Percentiles rank a stretch among this genome's conserved stretches.
phyloP scores from a whole-genome alignment of 345 rosid genomes.

The Pistacia vera region DNA sequence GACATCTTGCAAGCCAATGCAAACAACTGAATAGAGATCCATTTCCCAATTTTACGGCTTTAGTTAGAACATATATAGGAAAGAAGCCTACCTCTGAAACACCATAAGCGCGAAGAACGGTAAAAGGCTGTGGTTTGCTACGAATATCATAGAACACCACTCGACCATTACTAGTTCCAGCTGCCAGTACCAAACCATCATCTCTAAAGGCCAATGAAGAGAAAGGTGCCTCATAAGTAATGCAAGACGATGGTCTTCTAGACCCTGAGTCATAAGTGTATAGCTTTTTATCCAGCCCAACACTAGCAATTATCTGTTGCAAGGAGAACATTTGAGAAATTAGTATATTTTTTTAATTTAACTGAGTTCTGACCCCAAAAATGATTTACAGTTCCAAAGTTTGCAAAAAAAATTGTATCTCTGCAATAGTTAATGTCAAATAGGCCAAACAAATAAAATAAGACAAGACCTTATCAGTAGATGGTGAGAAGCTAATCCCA shows the following conservation, averaged over 20 bases:
- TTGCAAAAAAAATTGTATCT: neutral
- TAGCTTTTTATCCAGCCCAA: constrained; percentile 95
- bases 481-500: constrained; percentile 94
- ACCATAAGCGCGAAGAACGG: constrained; percentile 87
- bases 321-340: constrained; percentile 15
- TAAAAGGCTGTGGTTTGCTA: constrained; percentile 83
- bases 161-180: constrained; percentile 91
- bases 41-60: neutral
- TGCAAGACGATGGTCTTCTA: constrained; percentile 71
- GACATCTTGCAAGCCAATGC: constrained; percentile 7
- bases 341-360: constrained; percentile 10
- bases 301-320: constrained; percentile 84
- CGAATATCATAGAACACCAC: constrained; percentile 96
- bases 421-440: neutral
- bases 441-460: constrained; percentile 9
- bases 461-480: constrained; percentile 81
- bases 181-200: constrained; percentile 87
- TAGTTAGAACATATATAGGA: constrained; percentile 4
- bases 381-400: constrained; percentile 14
- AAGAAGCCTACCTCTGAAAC: constrained; percentile 74
- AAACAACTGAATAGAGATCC: neutral
- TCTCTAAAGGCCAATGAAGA: constrained; percentile 97
- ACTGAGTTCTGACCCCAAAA: constrained; percentile 6
- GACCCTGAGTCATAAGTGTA: constrained; percentile 90
- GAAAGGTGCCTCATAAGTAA: constrained; percentile 88